These are phyloP conservation scores for Brassica cretica DNA, from an alignment of 345 rosid species.

Conservation along the genomic window DNA sequence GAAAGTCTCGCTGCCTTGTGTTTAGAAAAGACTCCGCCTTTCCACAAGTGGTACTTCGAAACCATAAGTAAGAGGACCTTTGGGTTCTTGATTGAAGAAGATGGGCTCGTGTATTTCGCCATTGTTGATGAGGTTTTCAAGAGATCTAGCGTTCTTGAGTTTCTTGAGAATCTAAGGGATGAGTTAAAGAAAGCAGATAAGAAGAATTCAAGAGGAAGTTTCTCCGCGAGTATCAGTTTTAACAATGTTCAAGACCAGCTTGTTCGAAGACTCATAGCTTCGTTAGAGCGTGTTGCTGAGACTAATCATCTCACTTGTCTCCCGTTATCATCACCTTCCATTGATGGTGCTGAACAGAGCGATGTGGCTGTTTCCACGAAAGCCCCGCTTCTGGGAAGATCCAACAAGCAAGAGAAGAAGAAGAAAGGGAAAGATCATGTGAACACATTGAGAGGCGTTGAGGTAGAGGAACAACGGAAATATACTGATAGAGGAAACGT, in stretches of 20 bases:
- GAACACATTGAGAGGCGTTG: slow-evolving; percentile 50
- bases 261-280: slow-evolving; percentile 56
- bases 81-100: slow-evolving; percentile 73
- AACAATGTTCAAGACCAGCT: slow-evolving; percentile 59
- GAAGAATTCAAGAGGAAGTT: slow-evolving; percentile 55
- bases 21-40: slow-evolving; percentile 62
- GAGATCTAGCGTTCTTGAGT: slow-evolving; percentile 50
- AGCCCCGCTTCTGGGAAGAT: slow-evolving; percentile 69
- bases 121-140: slow-evolving; percentile 61
- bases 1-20: slow-evolving; percentile 60
- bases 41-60: slow-evolving; percentile 86
- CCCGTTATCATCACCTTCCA: slow-evolving; percentile 46
- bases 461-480: slow-evolving; percentile 60
- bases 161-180: slow-evolving; percentile 60
- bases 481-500: slow-evolving; percentile 54
- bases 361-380: slow-evolving; percentile 54
- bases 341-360: slow-evolving; percentile 25
- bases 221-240: slow-evolving; percentile 48
- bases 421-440: slow-evolving; percentile 55
- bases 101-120: slow-evolving; percentile 60
- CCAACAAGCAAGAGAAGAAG: slow-evolving; percentile 59
- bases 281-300: slow-evolving; percentile 53
- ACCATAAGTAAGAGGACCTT: slow-evolving; percentile 55
- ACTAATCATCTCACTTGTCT: slow-evolving; percentile 47
- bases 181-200: slow-evolving; percentile 59